Conservation (phyloP, 805 yeast species). For the Scheffersomyces amazonensis region DNA sequence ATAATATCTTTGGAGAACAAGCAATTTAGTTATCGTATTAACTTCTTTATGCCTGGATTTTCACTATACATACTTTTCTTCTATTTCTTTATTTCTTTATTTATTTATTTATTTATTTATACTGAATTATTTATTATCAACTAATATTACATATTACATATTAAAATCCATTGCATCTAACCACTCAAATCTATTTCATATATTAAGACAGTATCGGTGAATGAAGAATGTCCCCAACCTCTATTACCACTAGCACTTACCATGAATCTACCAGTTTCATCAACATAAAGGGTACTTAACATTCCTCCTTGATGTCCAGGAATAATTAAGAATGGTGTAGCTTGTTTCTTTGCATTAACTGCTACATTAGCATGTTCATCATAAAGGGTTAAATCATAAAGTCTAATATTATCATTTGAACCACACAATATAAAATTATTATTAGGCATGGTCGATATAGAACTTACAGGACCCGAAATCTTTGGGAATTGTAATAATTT, state of each 20-base stretch:
- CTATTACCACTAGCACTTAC: slow-evolving; percentile 90
- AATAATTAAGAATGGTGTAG: slow-evolving; percentile 79
- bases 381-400: slow-evolving; percentile 67
- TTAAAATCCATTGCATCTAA: slow-evolving; percentile 5
- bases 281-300: slow-evolving; percentile 72
- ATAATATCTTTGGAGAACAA: no score
- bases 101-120: no score
- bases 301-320: slow-evolving; percentile 98
- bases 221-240: slow-evolving; percentile 84
- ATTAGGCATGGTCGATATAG: slow-evolving; percentile 77
- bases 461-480: slow-evolving; percentile 88
- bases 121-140: no score
- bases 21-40: no score
- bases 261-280: slow-evolving; percentile 85
- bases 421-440: slow-evolving; percentile 80
- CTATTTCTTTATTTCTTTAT: no score
- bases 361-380: slow-evolving; percentile 25
- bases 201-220: slow-evolving; percentile 76
- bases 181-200: slow-evolving; percentile 65
- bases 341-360: slow-evolving; percentile 30
- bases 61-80: no score
- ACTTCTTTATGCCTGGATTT: no score
- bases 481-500: slow-evolving; percentile 72
- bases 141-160: neutral
- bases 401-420: slow-evolving; percentile 82